Evolutionary conservation across 768 basidiomycete genomes (phyloP), one percentile per base, ranked within the genome.

Genomic region (Austroboletus festivus): DNA sequence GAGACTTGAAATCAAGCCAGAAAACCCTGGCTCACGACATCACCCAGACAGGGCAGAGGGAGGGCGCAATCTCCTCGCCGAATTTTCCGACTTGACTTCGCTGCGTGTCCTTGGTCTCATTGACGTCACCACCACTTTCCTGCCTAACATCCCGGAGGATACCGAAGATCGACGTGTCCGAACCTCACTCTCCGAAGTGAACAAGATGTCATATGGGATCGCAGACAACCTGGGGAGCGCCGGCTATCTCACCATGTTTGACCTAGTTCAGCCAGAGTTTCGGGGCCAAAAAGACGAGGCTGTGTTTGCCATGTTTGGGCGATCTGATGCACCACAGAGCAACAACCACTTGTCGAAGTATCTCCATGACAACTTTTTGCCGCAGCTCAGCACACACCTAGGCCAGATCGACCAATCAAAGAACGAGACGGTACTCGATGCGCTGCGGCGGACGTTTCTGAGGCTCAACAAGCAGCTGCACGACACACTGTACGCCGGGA

Each of bases 291-390:
- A 82, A 39, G 82, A 84, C 60, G 89, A 94, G 64, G 91, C 91
- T 12, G 73, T 99, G 18, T 96, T 99, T 59, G 96, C 93, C 19
- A 92, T 99, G 85, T 98, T 98, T 66, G 94, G 95, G 13, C 81
- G 87, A 3, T 74, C 82, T 6, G 75, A 81, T 18, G 71, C 81
- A 4, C 72, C 73, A 6, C 71, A 71, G 20, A 79, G 71, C 56
- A 82, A 82, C 45, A 89, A 87, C 46, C 75, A 75, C 33, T 71
- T 95, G 19, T 81, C 92, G 31, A 92, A 89, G 66, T 94, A 78
- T 61, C 75, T 97, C 5, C 87, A 86, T 51, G 92, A 94, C 64
- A 76, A 82, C 46, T 95, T 95, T 62, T 68, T 86, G 8, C 57
- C 68, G 5, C 77, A 78, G 23, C 85, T 98, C 60, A 65, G 69